Base-by-base conservation (phyloP, 805 yeast species). In the Monosporozyma solicola region DNA sequence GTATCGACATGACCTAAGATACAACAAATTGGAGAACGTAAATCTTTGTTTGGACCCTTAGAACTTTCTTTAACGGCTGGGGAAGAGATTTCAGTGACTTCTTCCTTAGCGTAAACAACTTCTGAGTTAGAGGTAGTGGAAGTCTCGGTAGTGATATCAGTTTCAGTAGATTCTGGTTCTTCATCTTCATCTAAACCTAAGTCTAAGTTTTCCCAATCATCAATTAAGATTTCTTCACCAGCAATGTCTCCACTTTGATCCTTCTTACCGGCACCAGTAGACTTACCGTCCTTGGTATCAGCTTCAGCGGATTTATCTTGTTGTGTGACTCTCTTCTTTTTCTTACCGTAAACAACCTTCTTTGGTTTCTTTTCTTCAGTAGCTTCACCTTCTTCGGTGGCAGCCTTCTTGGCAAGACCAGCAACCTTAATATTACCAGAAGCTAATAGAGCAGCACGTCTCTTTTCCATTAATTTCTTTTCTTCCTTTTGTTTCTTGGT, bases 1-100 rank as follows among this genome's bases (percentile, higher is more conserved):
- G 99, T 94, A 79, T 94, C 99, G 73, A 94, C 99, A 77, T 94
- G 99, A 69, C 99, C 99, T 72, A 94, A 80, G 66, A 94, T 94
- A 85, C 97, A 90, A 73, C 99, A 94, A 69, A 94, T 94, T 59
- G 99, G 99, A 58, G 99, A 94, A 74, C 99, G 96, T 67, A 94
- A 74, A 64, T 94, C 79, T 45, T 72, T 74, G 25, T 50, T 57
- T 37, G 58, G 55, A 15, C 44, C 41, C 16, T 31, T 46, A 20
- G 52, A 31, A 49, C 59, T 64, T 53, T 62, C 66, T 7, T 65
- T 65, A 54, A 57, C 62, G 51, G 63, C 65, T 25, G 52, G 48
- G 37, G 52, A 44, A 13, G 53, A 39, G 25, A 59, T 68, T 20
- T 62, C 71, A 24, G 59, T 67, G 22, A 61, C 58, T 43, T 55